These are phyloP conservation scores for Mollisiaceae sp. DNA, from an alignment of 2,329 filamentous ascomycete species.

Conservation along the genomic window DNA sequence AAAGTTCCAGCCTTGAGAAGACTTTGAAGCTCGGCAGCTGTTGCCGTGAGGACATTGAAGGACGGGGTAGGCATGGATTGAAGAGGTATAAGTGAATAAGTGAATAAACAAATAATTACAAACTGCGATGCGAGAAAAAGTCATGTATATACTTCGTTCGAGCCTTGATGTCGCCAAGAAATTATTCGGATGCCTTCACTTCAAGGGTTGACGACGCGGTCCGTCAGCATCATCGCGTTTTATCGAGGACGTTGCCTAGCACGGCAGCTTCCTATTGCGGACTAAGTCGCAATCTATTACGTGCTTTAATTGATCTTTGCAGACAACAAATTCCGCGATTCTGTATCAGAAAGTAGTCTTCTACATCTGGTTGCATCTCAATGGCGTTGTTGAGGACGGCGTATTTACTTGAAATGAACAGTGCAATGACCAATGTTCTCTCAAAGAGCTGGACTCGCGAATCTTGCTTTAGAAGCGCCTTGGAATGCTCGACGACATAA, in stretches of 20 bases:
- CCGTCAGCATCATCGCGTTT: not conserved
- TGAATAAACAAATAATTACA: not conserved
- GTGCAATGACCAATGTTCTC: not conserved
- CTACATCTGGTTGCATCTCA: not conserved
- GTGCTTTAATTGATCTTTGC: not conserved
- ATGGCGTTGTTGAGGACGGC: not conserved
- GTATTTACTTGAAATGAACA: not conserved
- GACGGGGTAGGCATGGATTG: not conserved
- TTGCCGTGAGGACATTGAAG: not conserved
- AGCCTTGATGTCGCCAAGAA: not conserved
- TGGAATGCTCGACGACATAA: not conserved
- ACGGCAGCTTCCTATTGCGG: not conserved
- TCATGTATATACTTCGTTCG: not conserved
- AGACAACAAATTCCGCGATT: too few relatives aligned
- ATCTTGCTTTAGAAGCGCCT: not conserved
- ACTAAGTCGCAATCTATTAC: not conserved
- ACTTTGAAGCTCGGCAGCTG: not conserved
- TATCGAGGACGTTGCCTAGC: not conserved
- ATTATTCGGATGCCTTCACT: slow-evolving; percentile 6
- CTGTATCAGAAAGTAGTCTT: too few relatives aligned
- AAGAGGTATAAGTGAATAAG: not conserved
- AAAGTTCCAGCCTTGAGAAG: not conserved
- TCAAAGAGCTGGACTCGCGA: not conserved
- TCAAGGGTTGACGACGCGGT: not conserved
- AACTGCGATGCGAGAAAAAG: not conserved